Evolutionary conservation across 2,329 filamentous ascomycete species (phyloP).

Genomic region (Ceratocystis harringtonii): DNA sequence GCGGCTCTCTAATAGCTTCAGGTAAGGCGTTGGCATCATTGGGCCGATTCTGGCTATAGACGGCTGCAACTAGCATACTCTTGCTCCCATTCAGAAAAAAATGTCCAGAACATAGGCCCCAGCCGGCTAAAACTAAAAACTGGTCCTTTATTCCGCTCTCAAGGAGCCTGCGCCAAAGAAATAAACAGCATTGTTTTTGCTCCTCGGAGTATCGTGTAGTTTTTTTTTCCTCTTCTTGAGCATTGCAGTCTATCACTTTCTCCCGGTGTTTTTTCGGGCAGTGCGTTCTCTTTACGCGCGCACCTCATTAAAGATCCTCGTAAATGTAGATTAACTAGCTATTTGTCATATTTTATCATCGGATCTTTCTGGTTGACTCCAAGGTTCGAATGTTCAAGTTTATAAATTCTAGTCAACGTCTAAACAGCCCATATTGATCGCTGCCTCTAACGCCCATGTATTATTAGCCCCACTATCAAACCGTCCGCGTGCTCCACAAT

Average conservation of each 20-base stretch:
- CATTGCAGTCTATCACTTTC: neutral
- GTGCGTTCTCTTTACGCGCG: too few species aligned
- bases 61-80: neutral
- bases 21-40: constrained; percentile 46
- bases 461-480: neutral
- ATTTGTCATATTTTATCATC: too few species aligned
- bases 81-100: neutral
- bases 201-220: neutral
- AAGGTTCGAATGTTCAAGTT: too few species aligned
- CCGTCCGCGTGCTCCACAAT: neutral
- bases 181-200: neutral
- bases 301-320: too few species aligned
- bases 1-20: neutral
- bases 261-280: neutral
- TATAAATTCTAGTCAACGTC: too few species aligned
- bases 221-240: neutral
- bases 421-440: too few species aligned
- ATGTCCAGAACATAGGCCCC: neutral
- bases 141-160: too few species aligned
- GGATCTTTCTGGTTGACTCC: too few species aligned
- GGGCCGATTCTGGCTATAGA: constrained; percentile 63
- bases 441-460: too few species aligned
- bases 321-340: too few species aligned
- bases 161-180: too few species aligned
- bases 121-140: too few species aligned